phyloP scores from a whole-genome alignment of 2,329 filamentous ascomycete genomes.

The Alternaria burnsii region DNA sequence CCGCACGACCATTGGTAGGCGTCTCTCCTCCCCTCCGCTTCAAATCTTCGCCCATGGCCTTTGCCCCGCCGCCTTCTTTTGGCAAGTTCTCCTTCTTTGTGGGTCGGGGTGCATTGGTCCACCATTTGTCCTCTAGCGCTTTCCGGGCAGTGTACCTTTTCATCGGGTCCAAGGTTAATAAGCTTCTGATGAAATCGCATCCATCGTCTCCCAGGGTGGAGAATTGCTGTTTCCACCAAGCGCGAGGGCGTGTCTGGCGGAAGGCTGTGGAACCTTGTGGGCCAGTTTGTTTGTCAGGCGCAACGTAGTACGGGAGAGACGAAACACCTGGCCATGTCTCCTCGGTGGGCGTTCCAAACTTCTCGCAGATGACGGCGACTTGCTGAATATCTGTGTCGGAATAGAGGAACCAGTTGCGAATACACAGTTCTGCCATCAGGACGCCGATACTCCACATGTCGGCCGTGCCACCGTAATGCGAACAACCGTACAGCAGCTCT shows the following conservation, averaged over 20 bases:
- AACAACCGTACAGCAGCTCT: conserved; percentile 89
- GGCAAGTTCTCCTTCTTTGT: conserved; percentile 85
- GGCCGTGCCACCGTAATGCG: conserved; percentile 87
- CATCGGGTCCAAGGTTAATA: conserved; percentile 85
- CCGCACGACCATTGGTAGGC: conserved; percentile 63
- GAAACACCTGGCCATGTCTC: conserved; percentile 95
- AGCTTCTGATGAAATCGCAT: conserved; percentile 86
- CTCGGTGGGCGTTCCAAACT: conserved; percentile 89
- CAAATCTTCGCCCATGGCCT: conserved; percentile 83
- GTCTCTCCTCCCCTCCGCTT: conserved; percentile 77
- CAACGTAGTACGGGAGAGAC: conserved; percentile 80
- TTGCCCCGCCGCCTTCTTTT: conserved; percentile 72
- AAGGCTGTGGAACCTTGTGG: conserved; percentile 39
- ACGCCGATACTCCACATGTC: conserved; percentile 94
- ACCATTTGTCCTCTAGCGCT: conserved; percentile 85
- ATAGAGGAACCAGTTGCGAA: conserved; percentile 82
- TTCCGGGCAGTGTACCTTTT: conserved; percentile 80
- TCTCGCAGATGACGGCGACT: conserved; percentile 81
- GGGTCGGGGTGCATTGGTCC: conserved; percentile 82
- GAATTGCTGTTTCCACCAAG: conserved; percentile 80
- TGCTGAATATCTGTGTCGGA: conserved; percentile 88
- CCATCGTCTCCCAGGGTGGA: conserved; percentile 81
- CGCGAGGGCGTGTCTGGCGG: conserved; percentile 71
- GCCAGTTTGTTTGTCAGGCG: conserved; percentile 58
- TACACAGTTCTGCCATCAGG: conserved; percentile 90